Evolutionary conservation across 306 rosid species (phyloP), one percentile per base, ranked within the genome.

Genomic region (Prunus dulcis): DNA sequence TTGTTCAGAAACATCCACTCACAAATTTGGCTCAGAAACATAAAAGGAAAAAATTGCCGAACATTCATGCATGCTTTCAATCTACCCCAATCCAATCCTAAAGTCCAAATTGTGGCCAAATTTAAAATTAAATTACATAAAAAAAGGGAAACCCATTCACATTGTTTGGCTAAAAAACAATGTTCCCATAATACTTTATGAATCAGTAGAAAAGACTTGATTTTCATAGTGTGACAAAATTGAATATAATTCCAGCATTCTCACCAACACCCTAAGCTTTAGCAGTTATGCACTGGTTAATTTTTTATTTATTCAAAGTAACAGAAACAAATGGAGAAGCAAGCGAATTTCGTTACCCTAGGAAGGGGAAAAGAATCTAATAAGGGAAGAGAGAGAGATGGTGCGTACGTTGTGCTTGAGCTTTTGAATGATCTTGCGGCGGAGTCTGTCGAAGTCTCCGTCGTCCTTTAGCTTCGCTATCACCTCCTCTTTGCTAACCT

Each of bases 391-490:
- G 68, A 43, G 27, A 63, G 63, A 41, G 13, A 23, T 38, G 67
- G 46, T 19, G 56, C 60, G 17, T 86, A 92, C 99, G 23, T 92
- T 84, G 71, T 89, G 87, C 75, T 87, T 96, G 72, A 92, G 89
- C 80, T 96, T 88, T 34, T 95, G 99, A 72, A 91, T 83, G 87
- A 88, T 87, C 72, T 86, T 96, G 68, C 88, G 89, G 70, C 99
- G 99, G 68, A 96, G 97, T 47, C 76, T 76, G 68, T 96, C 98
- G 60, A 96, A 96, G 84, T 96, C 98, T n/a, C 97, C 98, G 23
- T 89, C 98, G 76, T 96, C 98, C 65, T 96, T 96, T 45, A 96
- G 91, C 81, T 89, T 92, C 8, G 85, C 81, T 0, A 88, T 73
- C n/a, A 92, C 97, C n/a, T 89, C 97, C 64, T 92, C 96, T 79